Evolutionary conservation across 202 grass and related monocot species (phyloP).

Genomic region (Eragrostis tef): DNA sequence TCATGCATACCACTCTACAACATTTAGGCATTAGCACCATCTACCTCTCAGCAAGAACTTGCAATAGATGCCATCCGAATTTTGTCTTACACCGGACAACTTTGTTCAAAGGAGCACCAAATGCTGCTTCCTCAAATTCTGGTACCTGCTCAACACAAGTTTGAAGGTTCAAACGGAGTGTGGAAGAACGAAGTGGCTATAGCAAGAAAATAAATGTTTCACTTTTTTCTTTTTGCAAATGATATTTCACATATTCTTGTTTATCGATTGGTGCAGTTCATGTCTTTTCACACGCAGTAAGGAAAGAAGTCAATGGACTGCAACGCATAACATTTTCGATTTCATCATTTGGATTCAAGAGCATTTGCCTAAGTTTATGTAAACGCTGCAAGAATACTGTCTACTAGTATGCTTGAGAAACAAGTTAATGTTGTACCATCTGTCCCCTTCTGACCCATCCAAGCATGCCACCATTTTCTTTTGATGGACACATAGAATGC

Average conservation of each 20-base stretch:
- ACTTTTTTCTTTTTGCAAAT: background rate
- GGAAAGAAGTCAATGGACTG: constrained; percentile 10
- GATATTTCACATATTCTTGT: background rate
- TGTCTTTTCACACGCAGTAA: constrained; percentile 1
- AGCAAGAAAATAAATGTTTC: background rate
- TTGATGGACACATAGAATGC: constrained; percentile 91
- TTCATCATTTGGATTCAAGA: constrained; percentile 8
- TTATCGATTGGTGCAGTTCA: background rate
- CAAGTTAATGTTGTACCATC: constrained; percentile 64
- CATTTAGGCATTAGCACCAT: constrained; percentile 25
- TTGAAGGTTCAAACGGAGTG: constrained; percentile 32
- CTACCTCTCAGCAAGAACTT: constrained; percentile 98
- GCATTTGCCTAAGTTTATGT: background rate
- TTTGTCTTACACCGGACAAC: constrained; percentile 93
- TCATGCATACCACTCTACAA: background rate
- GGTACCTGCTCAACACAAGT: constrained; percentile 65
- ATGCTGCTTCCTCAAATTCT: constrained; percentile 97
- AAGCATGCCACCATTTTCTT: constrained; percentile 96
- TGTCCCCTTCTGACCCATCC: constrained; percentile 92
- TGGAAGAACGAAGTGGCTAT: constrained; percentile 2
- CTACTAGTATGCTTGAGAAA: constrained; percentile 28
- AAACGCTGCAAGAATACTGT: background rate
- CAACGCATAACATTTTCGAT: background rate
- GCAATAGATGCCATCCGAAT: constrained; percentile 97
- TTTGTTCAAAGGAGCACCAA: constrained; percentile 89